Evolutionary conservation across 2,329 filamentous ascomycete species (phyloP), one percentile per base, ranked within the genome.

Genomic region (Trichoderma lentiforme): DNA sequence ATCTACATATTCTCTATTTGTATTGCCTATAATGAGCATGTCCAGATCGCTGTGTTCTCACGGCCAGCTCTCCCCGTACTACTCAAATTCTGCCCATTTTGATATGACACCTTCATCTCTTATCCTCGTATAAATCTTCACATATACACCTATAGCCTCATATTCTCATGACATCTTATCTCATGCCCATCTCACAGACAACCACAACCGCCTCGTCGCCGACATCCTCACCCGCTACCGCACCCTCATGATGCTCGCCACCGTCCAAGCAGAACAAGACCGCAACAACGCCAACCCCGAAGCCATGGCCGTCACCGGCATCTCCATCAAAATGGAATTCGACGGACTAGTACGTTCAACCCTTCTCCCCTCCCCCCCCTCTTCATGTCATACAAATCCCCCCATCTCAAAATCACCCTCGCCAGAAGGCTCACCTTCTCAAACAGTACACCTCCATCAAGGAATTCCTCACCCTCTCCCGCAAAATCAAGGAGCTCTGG

Each of bases 401-500:
- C 8, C 18, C 43, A 26, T 15, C 51, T 7, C 21, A 57, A 57
- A 47, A 4, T 15, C 30, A 30, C 11, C 7, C 14, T 47, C 28
- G 43, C 34, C 34, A 24, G 34, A 4, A 4, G 32, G 11, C 47
- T 53, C 21, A 24, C 21, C 21, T 53, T 24, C 11, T 24, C 39
- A 43, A n/a, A n/a, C n/a, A 84, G 83, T 82, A 83, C 76, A 80
- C 81, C 1, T 83, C 82, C 24, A 79, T 85, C 75, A 85, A 84
- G 70, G 83, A 85, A 58, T 82, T 85, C 8, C 80, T 85, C 70
- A 78, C 83, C 5, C 79, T 85, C 4, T 83, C 81, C 28, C 82
- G 83, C 67, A 80, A 81, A 62, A 79, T 85, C 78, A 84, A 86
- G 74, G 80, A 86, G 77, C 79, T 85, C 64, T 83, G 84, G 84